Evolutionary conservation across 352 stramenopile species (phyloP).

Genomic region (Phytophthora kernoviae): DNA sequence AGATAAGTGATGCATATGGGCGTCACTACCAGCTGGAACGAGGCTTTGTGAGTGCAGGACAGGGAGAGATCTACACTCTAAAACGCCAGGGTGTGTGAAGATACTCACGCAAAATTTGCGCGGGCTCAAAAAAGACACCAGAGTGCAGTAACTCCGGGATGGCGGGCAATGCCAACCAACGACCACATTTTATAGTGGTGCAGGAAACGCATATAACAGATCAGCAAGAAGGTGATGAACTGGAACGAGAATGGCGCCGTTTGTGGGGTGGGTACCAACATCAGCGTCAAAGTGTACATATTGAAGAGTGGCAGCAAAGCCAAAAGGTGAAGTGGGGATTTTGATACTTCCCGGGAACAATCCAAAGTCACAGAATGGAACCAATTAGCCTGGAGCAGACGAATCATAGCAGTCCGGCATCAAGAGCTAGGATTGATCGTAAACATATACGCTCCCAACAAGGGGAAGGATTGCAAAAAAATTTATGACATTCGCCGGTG

Average conservation of each 20-base stretch:
- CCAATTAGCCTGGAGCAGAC: neutral
- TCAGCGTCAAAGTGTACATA: neutral
- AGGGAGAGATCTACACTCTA: too few species aligned
- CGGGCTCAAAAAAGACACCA: neutral
- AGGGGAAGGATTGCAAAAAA: neutral
- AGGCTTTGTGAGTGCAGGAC: too few species aligned
- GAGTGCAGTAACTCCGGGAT: neutral
- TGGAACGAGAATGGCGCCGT: neutral
- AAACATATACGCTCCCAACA: neutral
- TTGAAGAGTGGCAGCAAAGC: neutral
- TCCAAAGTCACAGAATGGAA: too few species aligned
- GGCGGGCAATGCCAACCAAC: neutral
- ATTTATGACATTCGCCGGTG: neutral
- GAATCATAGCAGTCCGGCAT: neutral
- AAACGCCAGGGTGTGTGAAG: too few species aligned
- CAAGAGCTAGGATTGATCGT: too few species aligned
- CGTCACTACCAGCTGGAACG: too few species aligned
- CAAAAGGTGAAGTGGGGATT: too few species aligned
- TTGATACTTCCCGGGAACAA: too few species aligned
- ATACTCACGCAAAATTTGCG: neutral
- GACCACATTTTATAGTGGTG: neutral
- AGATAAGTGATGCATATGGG: too few species aligned
- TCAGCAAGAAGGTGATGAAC: neutral
- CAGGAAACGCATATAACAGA: neutral
- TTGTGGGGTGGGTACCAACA: neutral